Base-by-base conservation (phyloP, 2,329 filamentous ascomycete species). In the Bipolaris sorokiniana region DNA sequence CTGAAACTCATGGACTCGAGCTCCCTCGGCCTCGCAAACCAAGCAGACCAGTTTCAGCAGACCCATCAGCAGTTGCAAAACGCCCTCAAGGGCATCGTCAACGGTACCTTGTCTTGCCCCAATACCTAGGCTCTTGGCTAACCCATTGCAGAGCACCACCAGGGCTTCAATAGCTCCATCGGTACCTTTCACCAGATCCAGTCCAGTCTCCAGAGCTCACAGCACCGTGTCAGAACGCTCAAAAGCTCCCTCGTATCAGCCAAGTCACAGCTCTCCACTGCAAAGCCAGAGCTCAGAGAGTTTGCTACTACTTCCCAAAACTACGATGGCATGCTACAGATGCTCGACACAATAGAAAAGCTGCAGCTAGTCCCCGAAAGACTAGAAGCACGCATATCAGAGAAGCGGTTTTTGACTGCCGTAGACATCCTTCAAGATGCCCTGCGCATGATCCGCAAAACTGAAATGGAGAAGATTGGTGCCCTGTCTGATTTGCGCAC, bases 141-240 rank as follows among this genome's bases (percentile, higher is more conserved):
- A 23, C 10, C 28, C 5, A 15, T 3, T 13, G 20, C 56, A 83
- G 94, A 99, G 79, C 94, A 99, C 73, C 94, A 99, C 73, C 95
- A 99, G 77, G 96, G 95, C 45, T 99, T 99, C 84, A 99, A 98
- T 79, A 97, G 92, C 77, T 97, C 94, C 48, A 98, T 99, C 62
- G 95, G 94, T 76, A 98, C 94, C 18, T 99, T 98, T 73, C 96
- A 99, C 81, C 97, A 96, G 78, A 99, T 99, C 60, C 95, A 99
- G 76, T 87, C 88, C 50, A 97, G 92, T 77, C 95, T 99, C 64
- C 90, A 94, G 69, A 83, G 86, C 48, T 97, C 92, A 15, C 95
- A 99, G 77, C 88, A 88, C 69, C 88, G 92, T 58, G 91, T 99
- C 51, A 87, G 94, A 56, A 82, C 83, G 11, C 81, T 99, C 61